Conservation (phyloP, 805 yeast genomes). For the Yamadazyma olivae region DNA sequence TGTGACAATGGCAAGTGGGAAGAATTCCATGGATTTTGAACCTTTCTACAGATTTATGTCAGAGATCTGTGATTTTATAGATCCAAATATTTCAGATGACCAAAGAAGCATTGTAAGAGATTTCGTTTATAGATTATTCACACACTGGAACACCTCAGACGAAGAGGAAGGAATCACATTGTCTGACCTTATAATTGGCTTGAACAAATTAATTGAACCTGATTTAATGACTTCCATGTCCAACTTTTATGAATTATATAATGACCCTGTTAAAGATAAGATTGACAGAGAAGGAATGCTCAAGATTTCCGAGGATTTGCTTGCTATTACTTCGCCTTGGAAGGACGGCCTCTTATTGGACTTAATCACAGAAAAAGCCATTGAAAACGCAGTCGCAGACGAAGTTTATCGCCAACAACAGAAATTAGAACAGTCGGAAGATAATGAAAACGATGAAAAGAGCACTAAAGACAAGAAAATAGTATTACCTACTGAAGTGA, state of each 20-base stretch:
- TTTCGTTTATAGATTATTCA: slow-evolving; percentile 57
- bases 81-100: slow-evolving; percentile 11
- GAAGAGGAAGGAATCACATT: slow-evolving; percentile 52
- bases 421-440: slow-evolving; percentile 24
- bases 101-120: slow-evolving; percentile 14
- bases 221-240: slow-evolving; percentile 80
- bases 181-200: slow-evolving; percentile 68
- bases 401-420: slow-evolving; percentile 44
- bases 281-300: slow-evolving; percentile 78
- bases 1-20: slow-evolving; percentile 45
- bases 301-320: slow-evolving; percentile 81
- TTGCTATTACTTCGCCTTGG: slow-evolving; percentile 83
- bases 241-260: slow-evolving; percentile 76
- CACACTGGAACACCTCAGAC: slow-evolving; percentile 55
- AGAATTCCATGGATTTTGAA: slow-evolving; percentile 69
- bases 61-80: slow-evolving; percentile 77
- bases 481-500: slow-evolving; percentile 54
- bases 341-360: slow-evolving; percentile 71
- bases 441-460: slow-evolving; percentile 20
- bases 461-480: slow-evolving; percentile 27
- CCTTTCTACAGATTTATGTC: slow-evolving; percentile 73
- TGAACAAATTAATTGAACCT: slow-evolving; percentile 63
- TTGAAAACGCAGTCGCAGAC: slow-evolving; percentile 68
- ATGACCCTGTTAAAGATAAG: slow-evolving; percentile 49
- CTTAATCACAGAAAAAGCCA: slow-evolving; percentile 54